These are phyloP conservation scores for Lachnellula hyalina DNA, from an alignment of 2,329 filamentous ascomycete species.

Conservation along the genomic window DNA sequence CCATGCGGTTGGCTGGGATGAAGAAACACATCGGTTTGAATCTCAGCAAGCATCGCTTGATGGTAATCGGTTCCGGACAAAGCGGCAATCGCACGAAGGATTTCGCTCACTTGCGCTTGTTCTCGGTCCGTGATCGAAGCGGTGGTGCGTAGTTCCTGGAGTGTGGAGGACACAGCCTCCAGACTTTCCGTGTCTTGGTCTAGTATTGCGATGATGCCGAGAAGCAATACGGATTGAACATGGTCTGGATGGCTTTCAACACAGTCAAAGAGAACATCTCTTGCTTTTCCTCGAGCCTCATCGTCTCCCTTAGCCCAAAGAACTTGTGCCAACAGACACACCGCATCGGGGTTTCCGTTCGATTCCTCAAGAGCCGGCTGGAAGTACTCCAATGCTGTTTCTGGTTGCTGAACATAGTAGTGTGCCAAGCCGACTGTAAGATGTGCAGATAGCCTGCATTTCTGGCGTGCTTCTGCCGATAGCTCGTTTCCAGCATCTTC, in stretches of 20 bases:
- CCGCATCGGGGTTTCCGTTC: constrained; percentile 70
- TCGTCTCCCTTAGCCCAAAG: constrained; percentile 84
- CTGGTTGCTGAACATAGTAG: constrained; percentile 63
- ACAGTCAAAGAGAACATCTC: constrained; percentile 73
- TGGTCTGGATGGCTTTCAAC: constrained; percentile 72
- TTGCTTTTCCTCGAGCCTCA: constrained; percentile 67
- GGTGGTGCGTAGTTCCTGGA: constrained; percentile 66
- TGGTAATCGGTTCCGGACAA: constrained; percentile 46
- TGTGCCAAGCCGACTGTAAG: constrained; percentile 79
- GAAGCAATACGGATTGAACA: constrained; percentile 70
- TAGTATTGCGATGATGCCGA: constrained; percentile 78
- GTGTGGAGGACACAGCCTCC: constrained; percentile 73
- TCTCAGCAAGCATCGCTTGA: constrained; percentile 54
- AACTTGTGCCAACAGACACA: constrained; percentile 83
- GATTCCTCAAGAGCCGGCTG: constrained; percentile 74
- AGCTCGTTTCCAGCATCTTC: constrained; percentile 66
- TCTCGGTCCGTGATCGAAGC: constrained; percentile 58
- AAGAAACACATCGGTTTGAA: constrained; percentile 74
- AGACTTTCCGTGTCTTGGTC: constrained; percentile 74
- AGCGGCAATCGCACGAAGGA: constrained; percentile 69
- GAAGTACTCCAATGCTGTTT: constrained; percentile 73
- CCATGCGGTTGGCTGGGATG: constrained; percentile 73
- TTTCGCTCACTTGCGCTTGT: constrained; percentile 63
- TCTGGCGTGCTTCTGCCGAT: constrained; percentile 57
- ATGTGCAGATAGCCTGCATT: constrained; percentile 75